Conservation (phyloP, 1,139 yeast species). For the Pneumocystis sp. region DNA sequence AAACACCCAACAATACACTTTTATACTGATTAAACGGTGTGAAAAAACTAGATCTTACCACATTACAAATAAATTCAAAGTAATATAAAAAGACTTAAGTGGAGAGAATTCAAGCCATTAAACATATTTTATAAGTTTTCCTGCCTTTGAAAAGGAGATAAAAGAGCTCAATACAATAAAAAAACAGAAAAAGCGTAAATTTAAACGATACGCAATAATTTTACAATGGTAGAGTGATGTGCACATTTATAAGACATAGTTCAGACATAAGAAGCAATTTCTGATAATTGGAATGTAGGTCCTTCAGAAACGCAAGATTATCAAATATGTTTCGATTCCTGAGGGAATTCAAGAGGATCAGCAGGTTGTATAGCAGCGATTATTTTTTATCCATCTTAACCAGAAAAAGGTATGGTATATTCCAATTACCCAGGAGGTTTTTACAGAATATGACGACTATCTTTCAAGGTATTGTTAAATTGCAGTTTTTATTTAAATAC, state of each 20-base stretch:
- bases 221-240: not conserved
- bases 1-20: not conserved
- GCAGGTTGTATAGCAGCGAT: not conserved
- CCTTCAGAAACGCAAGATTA: constrained; percentile 16
- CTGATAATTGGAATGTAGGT: constrained; percentile 9
- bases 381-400: constrained; percentile 7
- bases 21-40: not conserved
- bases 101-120: not conserved
- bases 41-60: not conserved
- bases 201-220: not conserved
- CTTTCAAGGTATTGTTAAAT: not conserved
- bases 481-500: constrained; percentile 51
- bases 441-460: not conserved
- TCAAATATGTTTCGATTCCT: constrained; percentile 4
- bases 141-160: not conserved
- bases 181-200: not conserved
- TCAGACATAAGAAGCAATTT: not conserved
- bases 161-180: not conserved
- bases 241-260: not conserved
- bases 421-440: constrained; percentile 6
- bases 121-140: not conserved
- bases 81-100: not conserved
- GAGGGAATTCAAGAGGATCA: not conserved
- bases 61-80: not conserved
- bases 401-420: constrained; percentile 7